Conservation (phyloP, 768 basidiomycete genomes). For the Megacollybia marginata region DNA sequence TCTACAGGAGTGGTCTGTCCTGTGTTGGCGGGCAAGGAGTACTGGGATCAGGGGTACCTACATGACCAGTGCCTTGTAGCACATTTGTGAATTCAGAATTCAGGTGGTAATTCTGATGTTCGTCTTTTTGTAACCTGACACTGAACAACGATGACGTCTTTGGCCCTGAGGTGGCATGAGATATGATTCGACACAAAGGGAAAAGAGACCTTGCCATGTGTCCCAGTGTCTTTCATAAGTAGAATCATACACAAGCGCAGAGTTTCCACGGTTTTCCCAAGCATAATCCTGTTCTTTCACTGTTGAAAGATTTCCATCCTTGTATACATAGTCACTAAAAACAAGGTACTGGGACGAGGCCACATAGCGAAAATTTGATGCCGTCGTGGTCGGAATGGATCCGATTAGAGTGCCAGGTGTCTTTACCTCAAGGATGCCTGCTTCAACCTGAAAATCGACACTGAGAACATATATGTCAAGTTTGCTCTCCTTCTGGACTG, state of each 20-base stretch:
- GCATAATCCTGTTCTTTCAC: constrained; percentile 64
- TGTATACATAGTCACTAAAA: constrained; percentile 80
- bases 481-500: constrained; percentile 43
- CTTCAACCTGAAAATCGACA: constrained; percentile 33
- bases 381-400: constrained; percentile 59
- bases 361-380: constrained; percentile 65
- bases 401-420: constrained; percentile 41
- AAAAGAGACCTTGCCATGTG: constrained; percentile 34
- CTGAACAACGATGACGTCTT: constrained; percentile 71
- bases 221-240: constrained; percentile 74
- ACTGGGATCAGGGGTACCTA: constrained; percentile 25
- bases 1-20: constrained; percentile 66
- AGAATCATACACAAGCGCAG: constrained; percentile 66
- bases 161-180: constrained; percentile 21
- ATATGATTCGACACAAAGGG: no score
- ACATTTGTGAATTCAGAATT: constrained; percentile 48
- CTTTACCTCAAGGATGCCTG: constrained; percentile 25
- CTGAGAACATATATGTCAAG: constrained; percentile 59
- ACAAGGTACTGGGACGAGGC: constrained; percentile 51
- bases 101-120: constrained; percentile 46
- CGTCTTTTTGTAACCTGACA: constrained; percentile 43
- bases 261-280: constrained; percentile 66
- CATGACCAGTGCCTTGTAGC: constrained; percentile 63
- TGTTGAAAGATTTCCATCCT: constrained; percentile 63
- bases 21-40: background rate